Base-by-base conservation (phyloP, 495 filamentous ascomycete species). In the Aspergillus kassunensis region DNA sequence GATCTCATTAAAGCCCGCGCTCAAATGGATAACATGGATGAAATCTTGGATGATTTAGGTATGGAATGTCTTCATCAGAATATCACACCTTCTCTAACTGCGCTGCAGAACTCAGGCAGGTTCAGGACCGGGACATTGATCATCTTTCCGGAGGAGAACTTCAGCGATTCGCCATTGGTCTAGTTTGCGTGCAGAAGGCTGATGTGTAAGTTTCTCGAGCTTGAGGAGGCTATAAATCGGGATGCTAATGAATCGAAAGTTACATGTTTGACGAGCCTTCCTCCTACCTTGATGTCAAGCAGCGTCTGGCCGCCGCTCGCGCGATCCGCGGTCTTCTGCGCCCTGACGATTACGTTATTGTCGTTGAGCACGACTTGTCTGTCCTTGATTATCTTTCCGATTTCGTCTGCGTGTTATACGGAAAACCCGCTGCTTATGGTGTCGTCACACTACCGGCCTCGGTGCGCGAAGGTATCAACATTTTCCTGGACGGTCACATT, bases 241-340 rank as follows among this genome's bases (percentile, higher is more conserved):
- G n/a, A 29, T 25, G 15, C 29, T 48, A 37, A 67, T 67, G 21
- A 66, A 46, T 45, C 29, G 15, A 36, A 59, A 87, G 85, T 21
- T 96, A 98, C 77, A 97, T 97, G 95, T 98, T 98, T 61, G 93
- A 98, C 67, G 93, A 98, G 76, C 95, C 95, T 19, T 97, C 91
- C 12, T 97, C 93, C 9, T 98, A 95, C 62, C 84, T 98, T 25
- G 95, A 98, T 85, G 91, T 96, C 64, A 96, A 97, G 77, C 92
- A 98, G 69, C 88, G 93, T 83, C 76, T 98, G 63, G 87, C 84
- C 59, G 93, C 93, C 55, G 91, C 89, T 55, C 84, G 86, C 53
- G 89, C 93, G 47, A 97, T 98, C 64, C 91, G 93, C 41, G 86
- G 86, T 39, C 83, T 97, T 16, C 78, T 95, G 8, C 82, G 89